Percentiles rank a stretch among this genome's conserved stretches.
These are phyloP conservation scores for Gossypium raimondii DNA, from an alignment of 345 rosid species.

Conservation along the genomic window DNA sequence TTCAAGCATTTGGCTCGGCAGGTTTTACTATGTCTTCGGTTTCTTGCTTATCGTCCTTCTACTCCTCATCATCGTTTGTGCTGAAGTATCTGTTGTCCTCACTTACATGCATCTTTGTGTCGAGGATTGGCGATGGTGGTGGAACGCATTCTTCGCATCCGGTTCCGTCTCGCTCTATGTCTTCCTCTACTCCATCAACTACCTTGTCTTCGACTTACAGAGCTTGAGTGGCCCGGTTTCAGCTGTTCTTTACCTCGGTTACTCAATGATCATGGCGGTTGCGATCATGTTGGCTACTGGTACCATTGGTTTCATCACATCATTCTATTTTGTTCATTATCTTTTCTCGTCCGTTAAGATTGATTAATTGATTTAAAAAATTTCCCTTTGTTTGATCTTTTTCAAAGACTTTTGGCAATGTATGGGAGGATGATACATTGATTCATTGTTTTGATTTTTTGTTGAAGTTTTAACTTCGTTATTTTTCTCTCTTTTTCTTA, in stretches of 20 bases:
- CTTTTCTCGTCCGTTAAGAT: slow-evolving; percentile 82
- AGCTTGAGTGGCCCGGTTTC: slow-evolving; percentile 87
- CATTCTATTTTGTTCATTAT: slow-evolving; percentile 75
- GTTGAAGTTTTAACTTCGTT: not conserved
- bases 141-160: slow-evolving; percentile 84
- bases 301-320: slow-evolving; percentile 66
- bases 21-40: slow-evolving; percentile 75
- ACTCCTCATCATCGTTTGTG: slow-evolving; percentile 64
- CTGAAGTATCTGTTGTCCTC: slow-evolving; percentile 75
- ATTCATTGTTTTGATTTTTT: slow-evolving; percentile 11
- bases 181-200: slow-evolving; percentile 68
- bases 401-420: slow-evolving; percentile 1
- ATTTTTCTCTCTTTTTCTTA: slow-evolving; percentile 6
- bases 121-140: slow-evolving; percentile 93
- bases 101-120: slow-evolving; percentile 87
- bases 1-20: slow-evolving; percentile 83
- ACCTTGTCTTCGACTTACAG: slow-evolving; percentile 70
- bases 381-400: not conserved
- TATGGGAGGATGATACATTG: slow-evolving; percentile 11
- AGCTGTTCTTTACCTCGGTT: slow-evolving; percentile 68
- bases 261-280: slow-evolving; percentile 68
- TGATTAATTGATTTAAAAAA: slow-evolving; percentile 26
- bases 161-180: slow-evolving; percentile 75
- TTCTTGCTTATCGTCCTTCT: slow-evolving; percentile 64
- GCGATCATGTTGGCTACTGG: slow-evolving; percentile 83